Base-by-base conservation (phyloP, 2,329 filamentous ascomycete species). In the Cryphonectria japonica region DNA sequence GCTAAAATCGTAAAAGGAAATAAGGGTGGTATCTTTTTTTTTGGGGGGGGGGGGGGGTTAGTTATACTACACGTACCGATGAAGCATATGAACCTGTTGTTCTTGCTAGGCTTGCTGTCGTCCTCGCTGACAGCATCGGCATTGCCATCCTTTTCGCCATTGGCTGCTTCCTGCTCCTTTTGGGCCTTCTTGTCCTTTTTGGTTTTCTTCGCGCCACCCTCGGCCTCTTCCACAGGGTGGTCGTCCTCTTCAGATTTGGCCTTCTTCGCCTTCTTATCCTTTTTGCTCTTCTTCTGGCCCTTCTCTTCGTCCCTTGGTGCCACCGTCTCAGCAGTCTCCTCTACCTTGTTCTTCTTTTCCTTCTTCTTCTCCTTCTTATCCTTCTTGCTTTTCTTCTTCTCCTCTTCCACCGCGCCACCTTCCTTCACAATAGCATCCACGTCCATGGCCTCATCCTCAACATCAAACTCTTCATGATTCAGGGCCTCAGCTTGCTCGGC, bases 31-130 rank as follows among this genome's bases (percentile, higher is more conserved):
- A 26, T 26, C 26, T 26, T 26, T 26, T 26, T 26, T 26, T 26
- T 26, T 26, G 26, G 26, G 26, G 26, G n/a, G 34, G 41, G 14
- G 41, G 32, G 29, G 26, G 14, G 50, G 78, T 78, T 68, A 22
- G 46, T 29, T n/a, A 70, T 57, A 50, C 26, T 22, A 62, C 39
- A 78, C 83, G 32, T 82, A 89, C 89, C 91, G 74, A 95, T 89
- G 82, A 96, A 96, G 76, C 91, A 88, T 72, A 94, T 93, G 83
- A 93, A 94, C 66, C 77, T 77, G 11, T 69, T 72, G 19, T 69
- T 72, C 61, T 74, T 73, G 67, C 50, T 68, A 22, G 16, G 64
- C 46, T 62, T 66, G 19, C 32, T 66, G 29, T 72, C 66, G 19
- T 46, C 57, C 57, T 66, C 66, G 1, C 68, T 65, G 32, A 59